Conservation (phyloP, 768 basidiomycete species). For the Tephrocybe sp. region DNA sequence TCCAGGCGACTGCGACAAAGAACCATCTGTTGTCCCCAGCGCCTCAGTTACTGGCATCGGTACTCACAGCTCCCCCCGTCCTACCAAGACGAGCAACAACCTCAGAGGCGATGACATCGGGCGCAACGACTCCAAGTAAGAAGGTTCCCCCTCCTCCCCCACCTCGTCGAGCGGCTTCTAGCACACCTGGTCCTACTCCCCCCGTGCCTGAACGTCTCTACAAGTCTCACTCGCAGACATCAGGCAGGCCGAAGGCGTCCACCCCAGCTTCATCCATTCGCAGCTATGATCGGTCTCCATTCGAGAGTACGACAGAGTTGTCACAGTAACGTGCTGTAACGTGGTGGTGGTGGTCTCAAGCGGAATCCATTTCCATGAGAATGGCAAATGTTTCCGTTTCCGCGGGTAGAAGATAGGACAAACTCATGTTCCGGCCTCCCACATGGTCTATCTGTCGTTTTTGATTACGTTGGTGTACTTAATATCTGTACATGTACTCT, state of each 20-base stretch:
- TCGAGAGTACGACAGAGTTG: conserved; percentile 59
- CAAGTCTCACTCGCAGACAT: conserved; percentile 18
- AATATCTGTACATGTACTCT: conserved; percentile 7
- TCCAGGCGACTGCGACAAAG: conserved; percentile 6
- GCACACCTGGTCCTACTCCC: conserved; percentile 32
- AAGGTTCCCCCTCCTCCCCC: conserved; percentile 66
- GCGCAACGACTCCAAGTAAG: conserved; percentile 28
- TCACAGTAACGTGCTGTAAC: conserved; percentile 19
- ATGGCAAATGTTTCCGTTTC: conserved; percentile 63
- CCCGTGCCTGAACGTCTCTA: conserved; percentile 46
- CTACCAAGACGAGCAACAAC: conserved; percentile 22
- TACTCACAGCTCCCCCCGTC: conserved; percentile 15
- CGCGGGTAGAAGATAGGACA: conserved; percentile 28
- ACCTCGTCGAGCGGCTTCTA: conserved; percentile 44
- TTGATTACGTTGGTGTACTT: conserved; percentile 10
- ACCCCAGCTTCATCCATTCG: conserved; percentile 35
- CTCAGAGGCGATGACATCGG: conserved; percentile 15
- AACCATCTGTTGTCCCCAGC: conserved; percentile 2
- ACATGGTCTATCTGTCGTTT: background rate
- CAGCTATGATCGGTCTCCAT: conserved; percentile 54
- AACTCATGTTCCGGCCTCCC: background rate
- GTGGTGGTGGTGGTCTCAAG: conserved; percentile 52
- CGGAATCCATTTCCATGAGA: conserved; percentile 66
- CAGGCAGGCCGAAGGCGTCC: conserved; percentile 18
- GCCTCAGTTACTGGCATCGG: background rate